Base-by-base conservation (phyloP, 495 filamentous ascomycete genomes). In the Penicillium malachiteum region DNA sequence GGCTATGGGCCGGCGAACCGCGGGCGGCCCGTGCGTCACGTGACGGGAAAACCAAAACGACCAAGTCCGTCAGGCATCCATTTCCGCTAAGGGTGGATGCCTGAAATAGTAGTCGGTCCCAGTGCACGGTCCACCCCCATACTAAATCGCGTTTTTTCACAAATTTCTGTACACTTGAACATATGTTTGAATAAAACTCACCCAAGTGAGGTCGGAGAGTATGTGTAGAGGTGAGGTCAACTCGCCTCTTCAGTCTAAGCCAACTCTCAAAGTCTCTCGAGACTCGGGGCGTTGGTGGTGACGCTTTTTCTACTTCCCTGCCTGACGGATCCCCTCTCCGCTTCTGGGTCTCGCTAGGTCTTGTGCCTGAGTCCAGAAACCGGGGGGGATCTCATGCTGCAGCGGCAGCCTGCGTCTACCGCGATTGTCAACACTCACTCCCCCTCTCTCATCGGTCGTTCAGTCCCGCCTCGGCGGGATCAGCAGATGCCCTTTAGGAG, bases 141-240 rank as follows among this genome's bases (percentile, higher is more conserved):
- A 57, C 8, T 42, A 42, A 57, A 56, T 16, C 30, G 43, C 50
- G 35, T 30, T 51, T 53, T 50, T 48, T 17, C 10, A 39, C n/a
- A 38, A 42, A n/a, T 47, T 46, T 51, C 31, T 60, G 42, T 47
- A 12, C 38, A 39, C 41, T 9, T 40, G 30, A 12, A 47, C 52
- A 40, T 7, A 54, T 37, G 30, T 35, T 33, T 31, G 31, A 32
- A 16, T 38, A 18, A n/a, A n/a, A n/a, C n/a, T n/a, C n/a, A n/a
- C n/a, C n/a, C n/a, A n/a, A n/a, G n/a, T n/a, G n/a, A n/a, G n/a
- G n/a, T n/a, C n/a, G 62, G 59, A 54, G 62, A 48, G 55, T 64
- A 46, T 61, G 33, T 66, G 54, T 57, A 56, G 46, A 62, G 41
- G 31, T 8, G 42, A 63, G 56, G 33, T 34, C 32, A 21, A 11